A percentile compares a stretch with the other conserved stretches of the same genome.
Conservation (phyloP, 148 eudicot species). For the Chenopodium quinoa region DNA sequence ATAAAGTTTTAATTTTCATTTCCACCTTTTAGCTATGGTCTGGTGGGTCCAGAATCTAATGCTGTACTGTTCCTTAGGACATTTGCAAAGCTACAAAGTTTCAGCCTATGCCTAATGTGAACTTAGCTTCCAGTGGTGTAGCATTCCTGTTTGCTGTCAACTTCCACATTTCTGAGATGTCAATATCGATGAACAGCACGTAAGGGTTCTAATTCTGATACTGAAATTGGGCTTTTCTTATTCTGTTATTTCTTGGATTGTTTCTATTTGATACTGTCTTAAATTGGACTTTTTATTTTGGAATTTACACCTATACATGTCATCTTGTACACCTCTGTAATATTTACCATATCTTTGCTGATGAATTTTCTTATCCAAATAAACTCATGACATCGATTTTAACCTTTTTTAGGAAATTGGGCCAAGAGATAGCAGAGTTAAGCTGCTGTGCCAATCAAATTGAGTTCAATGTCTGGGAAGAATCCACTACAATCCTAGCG, state of each 20-base stretch:
- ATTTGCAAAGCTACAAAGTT: slow-evolving; percentile 95
- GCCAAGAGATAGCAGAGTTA: slow-evolving; percentile 55
- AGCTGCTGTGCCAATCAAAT: slow-evolving; percentile 38
- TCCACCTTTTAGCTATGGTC: not conserved
- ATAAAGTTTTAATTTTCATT: not conserved
- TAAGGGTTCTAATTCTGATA: slow-evolving; percentile 26
- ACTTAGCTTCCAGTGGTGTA: slow-evolving; percentile 36
- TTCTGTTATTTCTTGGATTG: not conserved
- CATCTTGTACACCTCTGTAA: not conserved
- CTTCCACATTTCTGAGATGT: slow-evolving; percentile 46
- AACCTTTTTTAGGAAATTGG: slow-evolving; percentile 41
- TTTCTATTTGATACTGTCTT: not conserved
- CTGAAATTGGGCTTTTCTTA: not conserved
- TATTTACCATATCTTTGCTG: not conserved
- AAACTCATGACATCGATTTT: slow-evolving; percentile 2
- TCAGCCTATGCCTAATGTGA: slow-evolving; percentile 52
- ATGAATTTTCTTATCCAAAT: not conserved
- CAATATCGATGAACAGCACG: slow-evolving; percentile 60
- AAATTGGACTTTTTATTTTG: not conserved
- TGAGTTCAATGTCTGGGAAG: slow-evolving; percentile 71
- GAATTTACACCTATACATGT: not conserved
- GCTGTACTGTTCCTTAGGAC: slow-evolving; percentile 48
- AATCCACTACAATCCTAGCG: slow-evolving; percentile 48
- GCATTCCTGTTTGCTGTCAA: slow-evolving; percentile 53
- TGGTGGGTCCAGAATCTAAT: not conserved